Evolutionary conservation across 73 alveolate genomes (phyloP).

Genomic region (Paramecium biaurelia): DNA sequence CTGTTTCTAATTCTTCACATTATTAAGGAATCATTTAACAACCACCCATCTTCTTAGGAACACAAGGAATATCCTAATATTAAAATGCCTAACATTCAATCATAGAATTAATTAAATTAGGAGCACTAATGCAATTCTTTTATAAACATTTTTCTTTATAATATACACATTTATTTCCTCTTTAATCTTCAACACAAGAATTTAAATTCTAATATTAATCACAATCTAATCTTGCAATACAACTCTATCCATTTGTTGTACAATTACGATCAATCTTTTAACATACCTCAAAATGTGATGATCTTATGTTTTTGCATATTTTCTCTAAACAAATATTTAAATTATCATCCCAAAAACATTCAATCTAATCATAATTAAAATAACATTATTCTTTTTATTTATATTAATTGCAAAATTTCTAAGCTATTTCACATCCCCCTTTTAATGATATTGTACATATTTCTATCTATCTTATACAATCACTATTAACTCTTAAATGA

Average conservation of each 20-base stretch:
- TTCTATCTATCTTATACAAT: neutral
- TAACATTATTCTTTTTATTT: neutral
- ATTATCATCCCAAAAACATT: neutral
- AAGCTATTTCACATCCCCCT: neutral
- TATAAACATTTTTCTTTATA: neutral
- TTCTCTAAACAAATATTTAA: neutral
- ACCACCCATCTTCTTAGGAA: neutral
- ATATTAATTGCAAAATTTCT: neutral
- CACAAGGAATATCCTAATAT: neutral
- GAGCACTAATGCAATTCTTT: neutral
- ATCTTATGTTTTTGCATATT: neutral
- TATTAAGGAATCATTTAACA: neutral
- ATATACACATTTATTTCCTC: neutral
- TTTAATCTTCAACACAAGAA: neutral
- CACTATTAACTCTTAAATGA: neutral
- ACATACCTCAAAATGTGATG: neutral
- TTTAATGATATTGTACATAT: neutral
- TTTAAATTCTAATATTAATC: neutral
- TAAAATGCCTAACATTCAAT: neutral
- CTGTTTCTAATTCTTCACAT: neutral
- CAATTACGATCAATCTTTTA: neutral
- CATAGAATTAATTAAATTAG: neutral
- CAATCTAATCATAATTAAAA: neutral
- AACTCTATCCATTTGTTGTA: neutral
- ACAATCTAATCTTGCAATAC: neutral